A percentile compares a stretch with the other conserved stretches of the same genome.
Conservation (phyloP, 768 basidiomycete genomes). For the Leucocoprinus birnbaumii region DNA sequence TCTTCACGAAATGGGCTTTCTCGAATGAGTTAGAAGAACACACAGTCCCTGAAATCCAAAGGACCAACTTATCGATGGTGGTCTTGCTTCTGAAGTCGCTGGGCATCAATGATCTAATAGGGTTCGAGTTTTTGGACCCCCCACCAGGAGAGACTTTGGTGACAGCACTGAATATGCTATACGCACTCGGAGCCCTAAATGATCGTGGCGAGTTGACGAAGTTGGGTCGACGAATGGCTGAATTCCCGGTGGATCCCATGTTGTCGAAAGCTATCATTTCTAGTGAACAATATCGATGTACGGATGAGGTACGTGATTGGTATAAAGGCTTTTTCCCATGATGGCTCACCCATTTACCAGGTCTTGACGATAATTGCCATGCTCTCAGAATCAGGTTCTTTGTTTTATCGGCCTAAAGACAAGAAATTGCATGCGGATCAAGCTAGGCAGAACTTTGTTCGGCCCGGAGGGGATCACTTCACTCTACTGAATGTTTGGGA, state of each 20-base stretch:
- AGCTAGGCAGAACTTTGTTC: conserved; percentile 95
- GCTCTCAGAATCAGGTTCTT: conserved; percentile 91
- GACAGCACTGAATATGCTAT: conserved; percentile 88
- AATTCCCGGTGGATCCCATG: conserved; percentile 99
- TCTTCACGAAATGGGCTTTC: conserved; percentile 99
- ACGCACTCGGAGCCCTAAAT: conserved; percentile 94
- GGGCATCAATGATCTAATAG: conserved; percentile 97
- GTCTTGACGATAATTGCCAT: conserved; percentile 96
- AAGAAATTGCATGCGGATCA: conserved; percentile 98
- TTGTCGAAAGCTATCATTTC: conserved; percentile 94
- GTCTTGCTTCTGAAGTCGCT: conserved; percentile 93
- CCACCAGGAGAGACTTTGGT: conserved; percentile 98
- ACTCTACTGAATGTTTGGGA: conserved; percentile 98
- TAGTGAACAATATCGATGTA: conserved; percentile 91
- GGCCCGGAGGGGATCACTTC: conserved; percentile 95
- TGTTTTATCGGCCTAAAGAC: conserved; percentile 98
- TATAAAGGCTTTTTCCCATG: background rate
- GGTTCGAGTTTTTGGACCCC: conserved; percentile 98
- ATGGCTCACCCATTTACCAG: conserved; percentile 32
- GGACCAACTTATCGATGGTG: conserved; percentile 96
- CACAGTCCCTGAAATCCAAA: conserved; percentile 97
- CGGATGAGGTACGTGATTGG: conserved; percentile 78
- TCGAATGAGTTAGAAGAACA: conserved; percentile 94
- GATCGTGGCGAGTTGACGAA: conserved; percentile 97
- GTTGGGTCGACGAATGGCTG: conserved; percentile 94